Percentiles rank a stretch among this genome's conserved stretches.
phyloP scores from a whole-genome alignment of 768 basidiomycete species.

The Kwoniella dejecticola region DNA sequence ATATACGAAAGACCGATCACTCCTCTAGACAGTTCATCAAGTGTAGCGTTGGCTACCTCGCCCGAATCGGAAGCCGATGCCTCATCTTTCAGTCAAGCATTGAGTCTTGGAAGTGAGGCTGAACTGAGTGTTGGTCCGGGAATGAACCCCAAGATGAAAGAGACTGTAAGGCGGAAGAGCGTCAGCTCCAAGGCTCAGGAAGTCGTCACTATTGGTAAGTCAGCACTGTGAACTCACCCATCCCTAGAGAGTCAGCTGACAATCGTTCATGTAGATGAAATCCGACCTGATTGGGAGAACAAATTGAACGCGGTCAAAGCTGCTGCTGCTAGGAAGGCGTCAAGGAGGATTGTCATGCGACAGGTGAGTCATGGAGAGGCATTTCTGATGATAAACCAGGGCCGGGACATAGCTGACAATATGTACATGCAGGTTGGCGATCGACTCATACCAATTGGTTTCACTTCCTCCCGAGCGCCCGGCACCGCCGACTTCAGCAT shows the following conservation, averaged over 20 bases:
- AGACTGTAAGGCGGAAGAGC: conserved; percentile 67
- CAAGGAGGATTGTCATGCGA: conserved; percentile 95
- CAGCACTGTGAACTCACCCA: neutral
- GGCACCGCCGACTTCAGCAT: conserved; percentile 49
- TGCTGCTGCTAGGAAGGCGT: conserved; percentile 91
- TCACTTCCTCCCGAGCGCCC: conserved; percentile 69
- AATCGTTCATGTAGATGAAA: conserved; percentile 68
- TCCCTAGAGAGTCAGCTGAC: neutral
- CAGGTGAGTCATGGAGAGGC: conserved; percentile 62
- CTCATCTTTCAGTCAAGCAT: conserved; percentile 38
- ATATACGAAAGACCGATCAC: conserved; percentile 69
- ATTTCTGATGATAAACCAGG: neutral
- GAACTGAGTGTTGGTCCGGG: conserved; percentile 41
- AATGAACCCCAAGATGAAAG: conserved; percentile 48
- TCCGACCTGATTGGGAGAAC: conserved; percentile 96
- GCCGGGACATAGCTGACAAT: neutral
- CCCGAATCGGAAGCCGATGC: conserved; percentile 28
- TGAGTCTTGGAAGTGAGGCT: conserved; percentile 33
- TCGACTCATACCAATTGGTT: conserved; percentile 92
- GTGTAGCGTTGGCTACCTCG: conserved; percentile 34
- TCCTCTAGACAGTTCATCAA: conserved; percentile 18
- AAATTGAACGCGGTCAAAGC: conserved; percentile 93
- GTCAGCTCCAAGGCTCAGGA: conserved; percentile 81
- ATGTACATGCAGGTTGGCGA: conserved; percentile 69
- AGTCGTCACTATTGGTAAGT: conserved; percentile 84